These are phyloP conservation scores for Spongospora subterranea DNA, from an alignment of 208 protist species.

Conservation along the genomic window DNA sequence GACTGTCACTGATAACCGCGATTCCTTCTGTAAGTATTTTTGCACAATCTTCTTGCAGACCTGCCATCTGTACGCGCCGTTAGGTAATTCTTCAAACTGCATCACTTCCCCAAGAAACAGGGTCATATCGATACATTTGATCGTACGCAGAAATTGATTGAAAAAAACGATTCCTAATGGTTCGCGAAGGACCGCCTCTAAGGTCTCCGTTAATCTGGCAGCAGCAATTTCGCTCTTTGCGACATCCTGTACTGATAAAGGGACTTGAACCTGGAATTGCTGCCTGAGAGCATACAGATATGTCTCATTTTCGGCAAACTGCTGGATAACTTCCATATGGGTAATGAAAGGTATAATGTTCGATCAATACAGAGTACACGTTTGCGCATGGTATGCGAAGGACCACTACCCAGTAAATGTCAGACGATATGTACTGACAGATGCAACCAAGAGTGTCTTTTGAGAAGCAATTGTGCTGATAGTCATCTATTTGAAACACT, in stretches of 20 bases:
- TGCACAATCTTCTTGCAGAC: conserved; percentile 7
- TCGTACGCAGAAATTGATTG: not conserved
- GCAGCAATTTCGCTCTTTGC: not conserved
- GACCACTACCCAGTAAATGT: no score
- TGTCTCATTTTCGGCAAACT: conserved; percentile 55
- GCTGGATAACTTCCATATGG: conserved; percentile 37
- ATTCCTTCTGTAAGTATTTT: not conserved
- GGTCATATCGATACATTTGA: not conserved
- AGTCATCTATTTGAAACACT: no score
- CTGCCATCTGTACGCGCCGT: not conserved
- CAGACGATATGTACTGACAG: no score
- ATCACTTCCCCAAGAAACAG: conserved; percentile 14
- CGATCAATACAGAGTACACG: no score
- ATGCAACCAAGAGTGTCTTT: no score
- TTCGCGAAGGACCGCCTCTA: conserved; percentile 20
- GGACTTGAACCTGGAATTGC: conserved; percentile 30
- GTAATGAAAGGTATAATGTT: no score
- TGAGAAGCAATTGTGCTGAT: no score
- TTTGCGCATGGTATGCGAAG: no score
- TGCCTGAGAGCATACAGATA: conserved; percentile 15
- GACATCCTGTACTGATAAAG: not conserved
- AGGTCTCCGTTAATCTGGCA: not conserved
- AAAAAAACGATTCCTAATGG: conserved; percentile 10
- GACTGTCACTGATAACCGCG: not conserved
- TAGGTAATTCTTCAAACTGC: conserved; percentile 29